A percentile compares a stretch with the other conserved stretches of the same genome.
Evolutionary conservation across 805 yeast species (phyloP).

Genomic region (Millerozyma miso): DNA sequence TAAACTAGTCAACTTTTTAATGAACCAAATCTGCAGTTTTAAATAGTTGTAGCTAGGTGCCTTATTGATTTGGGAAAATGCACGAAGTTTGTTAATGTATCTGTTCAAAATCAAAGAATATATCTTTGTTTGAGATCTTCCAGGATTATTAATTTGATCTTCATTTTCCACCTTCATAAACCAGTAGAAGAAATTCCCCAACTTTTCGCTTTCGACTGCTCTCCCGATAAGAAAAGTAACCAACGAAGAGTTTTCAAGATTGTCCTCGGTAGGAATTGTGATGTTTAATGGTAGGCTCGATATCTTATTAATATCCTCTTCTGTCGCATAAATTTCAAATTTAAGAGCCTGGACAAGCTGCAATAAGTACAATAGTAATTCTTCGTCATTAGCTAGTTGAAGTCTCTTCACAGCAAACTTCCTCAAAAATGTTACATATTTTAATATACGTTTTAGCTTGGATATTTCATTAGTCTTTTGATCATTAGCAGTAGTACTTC

Average conservation of each 20-base stretch:
- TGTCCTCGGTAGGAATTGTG: background rate
- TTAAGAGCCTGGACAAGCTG: conserved; percentile 91
- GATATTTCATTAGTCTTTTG: conserved; percentile 22
- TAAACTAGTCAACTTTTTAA: conserved; percentile 58
- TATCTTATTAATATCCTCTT: conserved; percentile 12
- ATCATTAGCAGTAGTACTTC: conserved; percentile 5
- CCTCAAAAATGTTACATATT: conserved; percentile 57
- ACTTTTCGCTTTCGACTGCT: conserved; percentile 56
- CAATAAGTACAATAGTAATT: conserved; percentile 72
- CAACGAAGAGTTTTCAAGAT: conserved; percentile 50
- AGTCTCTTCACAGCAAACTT: conserved; percentile 86
- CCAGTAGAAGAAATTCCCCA: conserved; percentile 90
- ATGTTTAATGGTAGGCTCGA: conserved; percentile 12
- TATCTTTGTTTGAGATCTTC: conserved; percentile 16
- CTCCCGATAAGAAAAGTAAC: conserved; percentile 73
- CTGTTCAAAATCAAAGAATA: conserved; percentile 35
- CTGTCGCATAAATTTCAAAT: conserved; percentile 51
- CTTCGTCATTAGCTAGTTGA: conserved; percentile 72
- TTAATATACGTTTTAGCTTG: conserved; percentile 27
- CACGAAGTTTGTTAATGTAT: conserved; percentile 35
- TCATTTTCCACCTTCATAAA: conserved; percentile 82
- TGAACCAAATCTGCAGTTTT: conserved; percentile 65
- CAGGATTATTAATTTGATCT: conserved; percentile 40
- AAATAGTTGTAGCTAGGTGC: conserved; percentile 33
- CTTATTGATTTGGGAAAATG: conserved; percentile 21